Evolutionary conservation across 495 filamentous ascomycete genomes (phyloP), one percentile per base, ranked within the genome.

Genomic region (Chaetomidium leptoderma): DNA sequence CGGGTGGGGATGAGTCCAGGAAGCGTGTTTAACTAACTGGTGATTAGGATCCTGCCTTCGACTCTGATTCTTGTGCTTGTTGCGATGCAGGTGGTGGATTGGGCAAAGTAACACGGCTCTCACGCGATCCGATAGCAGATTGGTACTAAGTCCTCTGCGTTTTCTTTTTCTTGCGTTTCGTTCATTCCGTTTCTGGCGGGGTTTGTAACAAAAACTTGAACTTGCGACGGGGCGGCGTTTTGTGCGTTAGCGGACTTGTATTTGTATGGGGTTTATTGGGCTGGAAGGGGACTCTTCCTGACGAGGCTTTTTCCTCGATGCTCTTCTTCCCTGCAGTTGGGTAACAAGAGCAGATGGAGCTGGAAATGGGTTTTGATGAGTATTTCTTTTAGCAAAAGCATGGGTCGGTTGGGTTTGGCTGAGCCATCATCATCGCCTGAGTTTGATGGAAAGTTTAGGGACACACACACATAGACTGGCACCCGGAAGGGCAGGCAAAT

Each of bases 1-100:
- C 13, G 23, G 9, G 24, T n/a, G 4, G 27, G 3, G n/a, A n/a
- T n/a, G n/a, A n/a, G n/a, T n/a, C n/a, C n/a, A n/a, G n/a, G 26
- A 17, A 17, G 30, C 6, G 24, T 3, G 14, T 47, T 6, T 30
- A 33, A 14, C 21, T n/a, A 24, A 24, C 70, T 79, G 61, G 67
- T 58, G 56, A 17, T 4, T 55, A 90, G 88, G 88, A 97, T 98
- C 58, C 82, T 98, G 21, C 93, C 93, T 6, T 96, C 90, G 13
- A 98, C 93, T 2, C 79, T 98, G 26, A 67, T 92, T 36, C 82
- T 97, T 19, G 93, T 98, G 44, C 87, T 97, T 81, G 83, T 86
- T 63, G 95, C 93, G 29, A 77, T 98, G 43, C 91, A 97, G 74
- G 89, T 92, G 4, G 84, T 98, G 17, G 90, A 96, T 71, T 97